phyloP scores from a whole-genome alignment of 495 filamentous ascomycete species.

The Podospora didyma region DNA sequence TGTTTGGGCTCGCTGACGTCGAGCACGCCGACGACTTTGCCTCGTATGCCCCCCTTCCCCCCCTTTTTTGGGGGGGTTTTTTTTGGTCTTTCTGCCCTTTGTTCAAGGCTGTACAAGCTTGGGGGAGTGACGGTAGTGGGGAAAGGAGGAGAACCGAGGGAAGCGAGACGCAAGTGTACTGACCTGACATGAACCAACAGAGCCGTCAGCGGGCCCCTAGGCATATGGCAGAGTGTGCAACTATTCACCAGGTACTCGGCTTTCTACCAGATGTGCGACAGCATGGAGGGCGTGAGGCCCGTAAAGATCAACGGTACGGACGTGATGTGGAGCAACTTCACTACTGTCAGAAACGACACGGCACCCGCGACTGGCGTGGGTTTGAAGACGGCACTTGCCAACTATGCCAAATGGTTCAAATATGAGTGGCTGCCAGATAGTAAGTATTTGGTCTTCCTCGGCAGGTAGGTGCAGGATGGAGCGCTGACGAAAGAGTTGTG shows the following conservation, averaged over 20 bases:
- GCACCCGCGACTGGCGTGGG: conserved; percentile 34
- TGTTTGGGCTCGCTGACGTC: conserved; percentile 53
- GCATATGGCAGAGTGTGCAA: conserved; percentile 51
- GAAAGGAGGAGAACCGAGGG: too few species aligned
- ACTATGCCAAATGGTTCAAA: conserved; percentile 53
- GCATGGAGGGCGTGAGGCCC: conserved; percentile 26
- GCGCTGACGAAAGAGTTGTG: too few species aligned
- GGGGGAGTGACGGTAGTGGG: too few species aligned
- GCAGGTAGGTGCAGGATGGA: neutral
- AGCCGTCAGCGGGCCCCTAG: conserved; percentile 46
- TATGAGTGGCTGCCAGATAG: conserved; percentile 43
- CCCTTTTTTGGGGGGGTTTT: too few species aligned
- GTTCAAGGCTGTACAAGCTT: too few species aligned
- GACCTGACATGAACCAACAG: conserved; percentile 2
- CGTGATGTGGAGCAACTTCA: too few species aligned
- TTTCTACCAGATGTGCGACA: conserved; percentile 53
- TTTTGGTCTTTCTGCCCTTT: too few species aligned
- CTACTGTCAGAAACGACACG: conserved; percentile 33
- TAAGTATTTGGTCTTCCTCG: conserved; percentile 29
- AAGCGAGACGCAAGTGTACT: neutral
- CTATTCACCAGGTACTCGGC: conserved; percentile 44
- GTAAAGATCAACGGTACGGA: too few species aligned
- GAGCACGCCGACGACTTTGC: conserved; percentile 57
- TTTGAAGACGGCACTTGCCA: conserved; percentile 37
- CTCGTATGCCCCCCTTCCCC: too few species aligned